These are phyloP conservation scores for Pseudocercospora fuligena DNA, from an alignment of 2,329 filamentous ascomycete genomes.

Conservation along the genomic window DNA sequence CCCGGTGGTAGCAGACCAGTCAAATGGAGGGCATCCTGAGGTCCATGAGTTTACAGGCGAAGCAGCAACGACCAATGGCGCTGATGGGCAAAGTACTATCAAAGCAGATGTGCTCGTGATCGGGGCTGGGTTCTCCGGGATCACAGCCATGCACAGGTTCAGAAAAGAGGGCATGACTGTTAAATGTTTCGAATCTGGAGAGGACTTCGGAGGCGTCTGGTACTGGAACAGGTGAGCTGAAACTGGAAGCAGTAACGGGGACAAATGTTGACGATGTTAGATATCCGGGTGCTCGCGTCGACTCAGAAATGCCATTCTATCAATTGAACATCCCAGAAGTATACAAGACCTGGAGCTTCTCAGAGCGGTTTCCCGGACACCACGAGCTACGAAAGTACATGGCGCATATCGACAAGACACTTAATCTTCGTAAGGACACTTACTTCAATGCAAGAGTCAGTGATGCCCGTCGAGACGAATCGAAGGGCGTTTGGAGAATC, in stretches of 20 bases:
- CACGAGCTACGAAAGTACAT: slow-evolving; percentile 62
- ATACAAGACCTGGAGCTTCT: slow-evolving; percentile 60
- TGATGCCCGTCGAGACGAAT: slow-evolving; percentile 57
- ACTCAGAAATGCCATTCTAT: slow-evolving; percentile 54
- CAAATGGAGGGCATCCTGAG: slow-evolving; percentile 16
- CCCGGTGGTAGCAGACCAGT: slow-evolving; percentile 16
- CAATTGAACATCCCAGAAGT: slow-evolving; percentile 54
- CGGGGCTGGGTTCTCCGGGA: slow-evolving; percentile 49
- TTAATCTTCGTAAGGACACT: slow-evolving; percentile 62
- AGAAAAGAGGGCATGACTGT: slow-evolving; percentile 40
- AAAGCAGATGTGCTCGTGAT: slow-evolving; percentile 39
- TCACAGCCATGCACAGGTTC: slow-evolving; percentile 45
- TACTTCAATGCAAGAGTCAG: slow-evolving; percentile 63
- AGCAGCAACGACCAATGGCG: slow-evolving; percentile 5
- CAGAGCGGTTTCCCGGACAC: slow-evolving; percentile 39
- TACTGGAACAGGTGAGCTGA: slow-evolving; percentile 42
- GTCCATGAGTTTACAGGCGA: slow-evolving; percentile 21
- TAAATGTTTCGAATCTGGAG: slow-evolving; percentile 44
- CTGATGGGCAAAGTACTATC: background rate
- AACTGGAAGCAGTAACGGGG: slow-evolving; percentile 12
- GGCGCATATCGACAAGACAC: slow-evolving; percentile 61
- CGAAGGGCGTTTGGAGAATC: slow-evolving; percentile 55
- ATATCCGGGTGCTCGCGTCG: slow-evolving; percentile 54
- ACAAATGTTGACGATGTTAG: slow-evolving; percentile 6
- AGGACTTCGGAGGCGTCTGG: slow-evolving; percentile 46